phyloP scores from a whole-genome alignment of 768 basidiomycete genomes.

The Mycena olivaceomarginata region DNA sequence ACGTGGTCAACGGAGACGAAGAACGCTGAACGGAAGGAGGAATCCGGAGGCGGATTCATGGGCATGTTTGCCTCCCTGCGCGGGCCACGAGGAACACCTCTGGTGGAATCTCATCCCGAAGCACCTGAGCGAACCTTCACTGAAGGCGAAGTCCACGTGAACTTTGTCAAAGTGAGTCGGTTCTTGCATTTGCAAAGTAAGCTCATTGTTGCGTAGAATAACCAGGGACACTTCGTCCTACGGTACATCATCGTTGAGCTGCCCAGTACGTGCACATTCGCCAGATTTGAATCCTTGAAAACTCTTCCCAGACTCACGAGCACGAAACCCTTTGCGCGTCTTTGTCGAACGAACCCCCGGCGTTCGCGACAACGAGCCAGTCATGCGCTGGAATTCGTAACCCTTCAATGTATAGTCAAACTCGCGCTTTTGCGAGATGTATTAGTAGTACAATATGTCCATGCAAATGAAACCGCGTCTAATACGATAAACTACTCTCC shows the following conservation, averaged over 20 bases:
- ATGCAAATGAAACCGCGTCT: constrained; percentile 37
- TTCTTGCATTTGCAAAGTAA: constrained; percentile 32
- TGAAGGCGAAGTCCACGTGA: constrained; percentile 90
- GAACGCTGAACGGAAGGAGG: constrained; percentile 52
- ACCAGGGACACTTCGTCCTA: constrained; percentile 86
- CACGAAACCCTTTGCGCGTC: constrained; percentile 76
- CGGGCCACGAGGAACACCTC: constrained; percentile 52
- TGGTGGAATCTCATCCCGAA: constrained; percentile 53
- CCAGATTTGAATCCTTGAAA: constrained; percentile 32
- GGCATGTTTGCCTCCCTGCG: constrained; percentile 83
- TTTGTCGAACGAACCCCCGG: constrained; percentile 82
- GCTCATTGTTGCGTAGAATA: constrained; percentile 69
- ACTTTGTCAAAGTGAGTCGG: constrained; percentile 79
- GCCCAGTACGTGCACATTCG: constrained; percentile 75
- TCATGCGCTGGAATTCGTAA: constrained; percentile 77
- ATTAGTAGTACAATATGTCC: constrained; percentile 47
- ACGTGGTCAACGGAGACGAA: constrained; percentile 54
- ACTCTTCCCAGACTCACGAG: constrained; percentile 71
- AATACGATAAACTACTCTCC: constrained; percentile 79
- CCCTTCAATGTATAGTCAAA: constrained; percentile 46
- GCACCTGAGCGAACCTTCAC: constrained; percentile 69
- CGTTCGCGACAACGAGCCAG: constrained; percentile 82
- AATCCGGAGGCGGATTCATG: constrained; percentile 64
- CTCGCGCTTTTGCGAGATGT: constrained; percentile 44
- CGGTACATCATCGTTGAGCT: constrained; percentile 88